A percentile compares a stretch with the other conserved stretches of the same genome.
phyloP scores from a whole-genome alignment of 2,329 filamentous ascomycete genomes.

The Epichloe sibirici region DNA sequence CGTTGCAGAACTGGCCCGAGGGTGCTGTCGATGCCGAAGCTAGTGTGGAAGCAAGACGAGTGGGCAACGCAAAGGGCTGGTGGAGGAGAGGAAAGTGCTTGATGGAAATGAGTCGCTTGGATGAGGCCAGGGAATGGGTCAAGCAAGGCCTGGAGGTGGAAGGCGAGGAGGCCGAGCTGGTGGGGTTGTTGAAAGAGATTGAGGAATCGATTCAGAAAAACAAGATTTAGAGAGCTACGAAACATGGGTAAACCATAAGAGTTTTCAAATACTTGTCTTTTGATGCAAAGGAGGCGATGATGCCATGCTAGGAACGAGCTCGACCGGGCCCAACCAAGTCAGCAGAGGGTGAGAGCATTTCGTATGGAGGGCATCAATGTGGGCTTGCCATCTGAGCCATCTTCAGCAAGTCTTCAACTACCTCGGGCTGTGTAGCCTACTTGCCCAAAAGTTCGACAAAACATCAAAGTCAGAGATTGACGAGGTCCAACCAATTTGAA shows the following conservation, averaged over 20 bases:
- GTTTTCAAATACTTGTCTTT: too few species aligned
- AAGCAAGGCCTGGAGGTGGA: slow-evolving; percentile 71
- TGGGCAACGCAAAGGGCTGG: slow-evolving; percentile 89
- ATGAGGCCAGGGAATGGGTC: slow-evolving; percentile 74
- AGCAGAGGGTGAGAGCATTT: too few species aligned
- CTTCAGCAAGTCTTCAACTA: too few species aligned
- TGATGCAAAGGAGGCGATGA: background rate
- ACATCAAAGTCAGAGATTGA: too few species aligned
- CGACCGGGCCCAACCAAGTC: too few species aligned
- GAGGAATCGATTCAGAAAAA: slow-evolving; percentile 32
- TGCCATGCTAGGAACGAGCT: background rate
- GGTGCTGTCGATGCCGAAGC: slow-evolving; percentile 78
- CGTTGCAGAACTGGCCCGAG: slow-evolving; percentile 68
- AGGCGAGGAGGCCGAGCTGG: slow-evolving; percentile 54
- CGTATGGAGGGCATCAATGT: background rate
- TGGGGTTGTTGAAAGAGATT: slow-evolving; percentile 51
- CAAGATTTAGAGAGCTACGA: slow-evolving; percentile 13
- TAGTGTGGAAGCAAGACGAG: slow-evolving; percentile 75
- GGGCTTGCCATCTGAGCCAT: too few species aligned
- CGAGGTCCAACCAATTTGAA: too few species aligned
- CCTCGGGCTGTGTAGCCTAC: too few species aligned
- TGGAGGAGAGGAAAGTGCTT: slow-evolving; percentile 78
- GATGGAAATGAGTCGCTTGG: slow-evolving; percentile 77
- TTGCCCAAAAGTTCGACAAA: too few species aligned
- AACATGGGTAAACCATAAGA: background rate